Percentiles rank a stretch among this genome's conserved stretches.
phyloP scores from a whole-genome alignment of 2,329 filamentous ascomycete genomes.

The Cladosporium sp. region DNA sequence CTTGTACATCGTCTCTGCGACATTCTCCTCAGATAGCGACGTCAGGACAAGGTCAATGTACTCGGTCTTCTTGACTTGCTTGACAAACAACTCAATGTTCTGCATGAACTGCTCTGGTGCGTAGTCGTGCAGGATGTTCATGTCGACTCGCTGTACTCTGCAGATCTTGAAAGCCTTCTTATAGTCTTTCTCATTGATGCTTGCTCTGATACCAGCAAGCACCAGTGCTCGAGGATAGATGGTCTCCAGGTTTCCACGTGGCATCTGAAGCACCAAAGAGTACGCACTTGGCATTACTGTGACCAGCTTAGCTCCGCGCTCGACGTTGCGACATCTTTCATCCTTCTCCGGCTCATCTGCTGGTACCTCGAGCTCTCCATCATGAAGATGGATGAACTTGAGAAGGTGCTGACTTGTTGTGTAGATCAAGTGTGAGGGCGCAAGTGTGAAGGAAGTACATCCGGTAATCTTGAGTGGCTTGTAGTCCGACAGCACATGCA shows the following conservation, averaged over 20 bases:
- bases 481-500: slow-evolving; percentile 54
- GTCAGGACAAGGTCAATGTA: slow-evolving; percentile 84
- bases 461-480: slow-evolving; percentile 74
- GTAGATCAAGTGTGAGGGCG: slow-evolving; percentile 79
- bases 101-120: slow-evolving; percentile 81
- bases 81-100: slow-evolving; percentile 73
- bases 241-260: slow-evolving; percentile 90
- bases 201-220: slow-evolving; percentile 79
- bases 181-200: slow-evolving; percentile 80
- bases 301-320: slow-evolving; percentile 82
- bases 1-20: slow-evolving; percentile 89
- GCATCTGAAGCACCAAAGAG: slow-evolving; percentile 88
- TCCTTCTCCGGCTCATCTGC: slow-evolving; percentile 87
- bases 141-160: slow-evolving; percentile 89
- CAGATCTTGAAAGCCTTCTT: slow-evolving; percentile 82
- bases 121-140: slow-evolving; percentile 97
- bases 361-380: slow-evolving; percentile 73
- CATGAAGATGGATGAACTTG: slow-evolving; percentile 84
- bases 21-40: slow-evolving; percentile 70
- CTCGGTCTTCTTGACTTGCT: slow-evolving; percentile 77
- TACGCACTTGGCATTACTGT: slow-evolving; percentile 88
- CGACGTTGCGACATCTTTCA: slow-evolving; percentile 87
- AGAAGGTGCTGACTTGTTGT: slow-evolving; percentile 90
- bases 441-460: slow-evolving; percentile 87
- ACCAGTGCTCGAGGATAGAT: slow-evolving; percentile 93